A percentile compares a stretch with the other conserved stretches of the same genome.
phyloP scores from a whole-genome alignment of 371 early-diverging fungal species.

The Caulochytrium protostelioides region DNA sequence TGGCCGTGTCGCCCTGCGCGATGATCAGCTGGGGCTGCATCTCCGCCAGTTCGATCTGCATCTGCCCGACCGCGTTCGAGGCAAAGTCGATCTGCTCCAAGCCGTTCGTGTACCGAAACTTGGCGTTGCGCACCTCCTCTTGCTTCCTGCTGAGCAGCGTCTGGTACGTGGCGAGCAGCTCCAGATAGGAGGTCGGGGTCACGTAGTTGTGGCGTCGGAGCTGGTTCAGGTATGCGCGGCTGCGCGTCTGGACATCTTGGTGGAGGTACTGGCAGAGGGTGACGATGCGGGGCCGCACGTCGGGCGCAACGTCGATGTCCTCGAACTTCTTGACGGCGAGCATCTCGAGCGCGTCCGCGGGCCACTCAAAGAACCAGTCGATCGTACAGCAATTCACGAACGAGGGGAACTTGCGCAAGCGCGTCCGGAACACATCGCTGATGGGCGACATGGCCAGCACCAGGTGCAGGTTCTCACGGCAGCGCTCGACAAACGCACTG shows the following conservation, averaged over 20 bases:
- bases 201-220: constrained; percentile 27
- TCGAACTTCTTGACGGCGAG: constrained; percentile 23
- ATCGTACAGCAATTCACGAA: constrained; percentile 32
- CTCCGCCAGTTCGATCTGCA: constrained; percentile 27
- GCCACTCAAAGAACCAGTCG: constrained; percentile 33
- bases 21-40: constrained; percentile 27
- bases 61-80: constrained; percentile 21
- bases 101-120: constrained; percentile 23
- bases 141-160: constrained; percentile 17
- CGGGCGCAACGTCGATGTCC: constrained; percentile 19
- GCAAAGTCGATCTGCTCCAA: constrained; percentile 29
- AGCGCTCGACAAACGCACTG: constrained; percentile 20
- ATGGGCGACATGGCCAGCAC: constrained; percentile 28
- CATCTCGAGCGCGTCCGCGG: constrained; percentile 27
- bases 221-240: constrained; percentile 12
- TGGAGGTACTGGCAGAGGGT: constrained; percentile 29
- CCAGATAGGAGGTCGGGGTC: constrained; percentile 29
- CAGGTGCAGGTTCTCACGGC: constrained; percentile 27
- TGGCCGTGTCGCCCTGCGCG: constrained; percentile 22
- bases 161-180: constrained; percentile 27
- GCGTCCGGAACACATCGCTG: constrained; percentile 26
- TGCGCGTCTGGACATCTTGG: constrained; percentile 16
- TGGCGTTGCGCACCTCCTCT: constrained; percentile 14
- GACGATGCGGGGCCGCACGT: constrained; percentile 13
- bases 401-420: constrained; percentile 26